phyloP scores from a whole-genome alignment of 2,329 filamentous ascomycete species.

The Verticillium zaregamsianum region DNA sequence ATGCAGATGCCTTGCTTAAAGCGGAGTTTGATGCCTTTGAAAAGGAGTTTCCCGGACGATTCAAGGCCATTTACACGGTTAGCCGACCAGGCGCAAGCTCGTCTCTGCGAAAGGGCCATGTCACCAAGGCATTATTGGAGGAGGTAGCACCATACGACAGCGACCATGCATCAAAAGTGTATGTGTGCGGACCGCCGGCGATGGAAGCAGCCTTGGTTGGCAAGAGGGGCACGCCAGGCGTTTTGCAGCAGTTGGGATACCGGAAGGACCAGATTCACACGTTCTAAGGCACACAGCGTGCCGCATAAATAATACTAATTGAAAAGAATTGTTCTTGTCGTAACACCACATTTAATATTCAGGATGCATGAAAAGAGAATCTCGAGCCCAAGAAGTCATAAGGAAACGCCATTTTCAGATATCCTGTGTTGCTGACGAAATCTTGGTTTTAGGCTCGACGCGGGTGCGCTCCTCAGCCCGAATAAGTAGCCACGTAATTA shows the following conservation, averaged over 20 bases:
- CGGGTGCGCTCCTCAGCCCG: too few relatives aligned
- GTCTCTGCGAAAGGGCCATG: slow-evolving; percentile 46
- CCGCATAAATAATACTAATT: too few relatives aligned
- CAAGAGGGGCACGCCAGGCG: slow-evolving; percentile 36
- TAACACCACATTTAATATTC: too few relatives aligned
- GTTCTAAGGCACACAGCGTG: slow-evolving; percentile 35
- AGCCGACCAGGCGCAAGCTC: slow-evolving; percentile 39
- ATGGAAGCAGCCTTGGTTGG: slow-evolving; percentile 59
- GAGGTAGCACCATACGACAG: slow-evolving; percentile 36
- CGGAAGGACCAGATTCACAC: slow-evolving; percentile 52
- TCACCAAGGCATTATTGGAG: slow-evolving; percentile 52
- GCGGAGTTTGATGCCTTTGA: slow-evolving; percentile 53
- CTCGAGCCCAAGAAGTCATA: too few relatives aligned
- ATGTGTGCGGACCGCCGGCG: slow-evolving; percentile 64
- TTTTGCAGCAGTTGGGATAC: slow-evolving; percentile 55
- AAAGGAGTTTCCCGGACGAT: slow-evolving; percentile 46
- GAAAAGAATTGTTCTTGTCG: too few relatives aligned
- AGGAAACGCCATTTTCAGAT: too few relatives aligned
- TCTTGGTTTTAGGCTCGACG: too few relatives aligned
- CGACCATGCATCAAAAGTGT: slow-evolving; percentile 48
- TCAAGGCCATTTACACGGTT: slow-evolving; percentile 56
- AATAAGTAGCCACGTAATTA: too few relatives aligned
- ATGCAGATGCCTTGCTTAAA: slow-evolving; percentile 53
- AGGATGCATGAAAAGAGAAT: too few relatives aligned
- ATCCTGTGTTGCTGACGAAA: too few relatives aligned